Evolutionary conservation across 305 asterid species (phyloP), one percentile per base, ranked within the genome.

Genomic region (Fraxinus angustifolia): DNA sequence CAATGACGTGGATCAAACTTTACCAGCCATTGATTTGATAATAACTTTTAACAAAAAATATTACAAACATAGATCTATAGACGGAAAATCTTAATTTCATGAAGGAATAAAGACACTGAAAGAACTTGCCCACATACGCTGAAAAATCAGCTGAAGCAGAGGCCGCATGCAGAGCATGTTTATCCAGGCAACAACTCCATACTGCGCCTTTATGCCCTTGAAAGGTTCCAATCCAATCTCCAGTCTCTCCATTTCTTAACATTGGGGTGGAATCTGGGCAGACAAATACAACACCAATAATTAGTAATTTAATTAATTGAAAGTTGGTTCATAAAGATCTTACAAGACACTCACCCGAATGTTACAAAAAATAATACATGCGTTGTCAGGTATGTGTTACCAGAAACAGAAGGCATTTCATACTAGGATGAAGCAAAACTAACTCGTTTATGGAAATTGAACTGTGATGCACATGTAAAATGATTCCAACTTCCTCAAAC

Each of bases 191-290:
- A 87, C 95, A 88, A 88, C 98, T 91, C 99, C 98, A 95, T 65
- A 95, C 99, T 40, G 99, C 99, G 80, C 99, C 99, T 83, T 95
- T 95, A 87, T 95, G 99, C 81, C 99, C 99, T 88, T 91, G 93
- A 86, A 94, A 95, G 80, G 98, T 93, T 85, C 99, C 99, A 87
- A 95, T 88, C 99, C 99, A 95, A 78, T 95, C 99, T 26, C 99
- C 99, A 5, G 99, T 93, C 88, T 92, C 98, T 76, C 99, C 99
- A 82, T 95, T 95, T 89, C 99, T 88, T 87, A 95, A 82, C 98
- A 95, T 92, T 6, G 98, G 99, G 19, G 93, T 90, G 1, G 99
- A 93, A 86, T 95, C 99, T 93, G 84, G 82, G 65, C 76, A 56
- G n/a, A 36, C 34, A 35, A 76, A 73, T 77, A 3, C 21, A 80